These are phyloP conservation scores for Didymella sp. DNA, from an alignment of 2,329 filamentous ascomycete genomes.

Conservation along the genomic window DNA sequence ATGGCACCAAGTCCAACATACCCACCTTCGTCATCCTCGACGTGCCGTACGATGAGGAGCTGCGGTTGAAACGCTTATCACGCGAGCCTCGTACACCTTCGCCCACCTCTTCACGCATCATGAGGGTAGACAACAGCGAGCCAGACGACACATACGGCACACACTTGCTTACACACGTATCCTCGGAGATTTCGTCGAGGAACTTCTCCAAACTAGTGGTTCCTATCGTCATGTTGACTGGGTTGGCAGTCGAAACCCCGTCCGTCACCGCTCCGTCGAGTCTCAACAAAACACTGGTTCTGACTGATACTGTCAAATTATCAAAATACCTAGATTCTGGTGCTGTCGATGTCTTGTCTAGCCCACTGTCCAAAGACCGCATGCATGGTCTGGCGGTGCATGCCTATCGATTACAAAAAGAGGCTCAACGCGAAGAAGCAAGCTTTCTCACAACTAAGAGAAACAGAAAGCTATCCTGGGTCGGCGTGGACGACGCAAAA, in stretches of 20 bases:
- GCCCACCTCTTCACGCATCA: conserved; percentile 45
- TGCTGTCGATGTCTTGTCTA: conserved; percentile 83
- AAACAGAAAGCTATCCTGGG: conserved; percentile 87
- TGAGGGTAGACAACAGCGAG: conserved; percentile 43
- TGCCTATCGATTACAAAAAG: conserved; percentile 81
- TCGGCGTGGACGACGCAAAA: conserved; percentile 82
- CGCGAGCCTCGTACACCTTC: conserved; percentile 52
- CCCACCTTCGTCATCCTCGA: conserved; percentile 54
- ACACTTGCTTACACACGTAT: conserved; percentile 52
- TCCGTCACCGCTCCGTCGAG: conserved; percentile 44
- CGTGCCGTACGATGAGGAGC: conserved; percentile 53
- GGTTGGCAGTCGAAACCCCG: conserved; percentile 44
- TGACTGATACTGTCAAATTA: conserved; percentile 62
- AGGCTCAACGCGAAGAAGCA: conserved; percentile 75
- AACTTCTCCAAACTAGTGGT: conserved; percentile 52
- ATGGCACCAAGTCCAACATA: conserved; percentile 40
- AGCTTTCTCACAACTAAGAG: conserved; percentile 74
- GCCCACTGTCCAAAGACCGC: conserved; percentile 76
- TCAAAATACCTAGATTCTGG: conserved; percentile 83
- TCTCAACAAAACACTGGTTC: conserved; percentile 46
- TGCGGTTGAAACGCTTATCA: conserved; percentile 50
- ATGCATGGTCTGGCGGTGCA: conserved; percentile 80
- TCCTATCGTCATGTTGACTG: conserved; percentile 51
- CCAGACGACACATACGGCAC: conserved; percentile 53
- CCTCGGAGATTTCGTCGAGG: conserved; percentile 51